These are phyloP conservation scores for Hortaea sp. DNA, from an alignment of 2,329 filamentous ascomycete species.

Conservation along the genomic window DNA sequence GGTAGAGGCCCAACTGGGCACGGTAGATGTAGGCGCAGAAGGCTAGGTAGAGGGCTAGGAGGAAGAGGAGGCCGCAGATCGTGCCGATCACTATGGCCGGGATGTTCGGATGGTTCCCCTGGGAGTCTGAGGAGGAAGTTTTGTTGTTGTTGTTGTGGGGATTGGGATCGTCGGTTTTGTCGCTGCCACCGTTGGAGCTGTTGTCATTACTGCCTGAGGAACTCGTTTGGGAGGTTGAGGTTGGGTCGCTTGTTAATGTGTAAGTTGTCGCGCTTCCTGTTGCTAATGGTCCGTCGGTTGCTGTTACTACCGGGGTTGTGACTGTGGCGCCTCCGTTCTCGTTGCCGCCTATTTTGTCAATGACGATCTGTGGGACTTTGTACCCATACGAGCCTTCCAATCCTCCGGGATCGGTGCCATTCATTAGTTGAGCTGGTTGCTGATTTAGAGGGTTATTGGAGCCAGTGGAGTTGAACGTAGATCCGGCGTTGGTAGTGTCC, in stretches of 20 bases:
- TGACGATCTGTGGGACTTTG: conserved; percentile 55
- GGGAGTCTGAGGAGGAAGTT: conserved; percentile 5
- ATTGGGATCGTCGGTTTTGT: conserved; percentile 34
- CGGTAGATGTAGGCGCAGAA: conserved; percentile 67
- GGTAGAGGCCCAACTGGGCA: conserved; percentile 59
- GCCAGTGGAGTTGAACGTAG: conserved; percentile 18
- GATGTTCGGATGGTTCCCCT: conserved; percentile 32
- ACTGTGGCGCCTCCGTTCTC: conserved; percentile 58
- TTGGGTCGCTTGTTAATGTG: conserved; percentile 47
- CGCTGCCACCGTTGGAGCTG: conserved; percentile 30
- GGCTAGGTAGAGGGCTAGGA: conserved; percentile 54
- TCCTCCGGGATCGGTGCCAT: conserved; percentile 40
- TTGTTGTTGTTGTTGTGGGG: conserved; percentile 31
- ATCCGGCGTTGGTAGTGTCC: conserved; percentile 4
- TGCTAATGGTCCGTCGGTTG: conserved; percentile 59
- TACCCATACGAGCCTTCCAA: conserved; percentile 57
- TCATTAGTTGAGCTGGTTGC: conserved; percentile 40
- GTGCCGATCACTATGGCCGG: conserved; percentile 49
- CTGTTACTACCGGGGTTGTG: conserved; percentile 51
- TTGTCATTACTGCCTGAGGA: conserved; percentile 24
- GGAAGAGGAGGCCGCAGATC: conserved; percentile 55
- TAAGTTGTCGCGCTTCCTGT: conserved; percentile 62
- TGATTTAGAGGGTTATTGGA: conserved; percentile 36
- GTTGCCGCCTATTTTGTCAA: conserved; percentile 57
- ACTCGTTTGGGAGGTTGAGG: conserved; percentile 37